Percentiles rank a stretch among this genome's conserved stretches.
Evolutionary conservation across 1,284 basidiomycete species (phyloP).

Genomic region (Irpex sp.): DNA sequence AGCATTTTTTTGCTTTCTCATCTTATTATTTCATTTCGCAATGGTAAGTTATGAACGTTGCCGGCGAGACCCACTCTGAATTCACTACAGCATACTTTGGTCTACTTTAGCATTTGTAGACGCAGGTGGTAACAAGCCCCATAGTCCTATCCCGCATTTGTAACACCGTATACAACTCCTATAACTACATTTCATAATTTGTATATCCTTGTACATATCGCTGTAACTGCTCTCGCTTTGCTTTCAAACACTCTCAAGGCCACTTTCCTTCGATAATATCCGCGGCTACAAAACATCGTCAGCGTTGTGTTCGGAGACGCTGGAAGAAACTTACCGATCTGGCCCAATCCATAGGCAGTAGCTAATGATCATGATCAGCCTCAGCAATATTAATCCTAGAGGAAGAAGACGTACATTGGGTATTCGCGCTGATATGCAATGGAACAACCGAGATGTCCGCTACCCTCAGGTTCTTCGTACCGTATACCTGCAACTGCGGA

Average conservation of each 20-base stretch:
- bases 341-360: not conserved
- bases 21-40: too few species aligned
- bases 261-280: not conserved
- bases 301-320: not conserved
- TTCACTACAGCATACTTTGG: too few species aligned
- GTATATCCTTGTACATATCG: too few species aligned
- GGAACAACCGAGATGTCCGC: slow-evolving; percentile 22
- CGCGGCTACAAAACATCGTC: not conserved
- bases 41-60: too few species aligned
- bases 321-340: not conserved
- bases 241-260: not conserved
- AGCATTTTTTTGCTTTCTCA: not conserved
- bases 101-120: too few species aligned
- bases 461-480: slow-evolving; percentile 26
- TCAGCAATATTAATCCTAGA: not conserved
- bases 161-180: too few species aligned
- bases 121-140: too few species aligned
- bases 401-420: slow-evolving; percentile 5
- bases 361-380: not conserved
- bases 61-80: too few species aligned
- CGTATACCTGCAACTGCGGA: slow-evolving; percentile 23
- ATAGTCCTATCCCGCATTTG: too few species aligned
- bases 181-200: too few species aligned
- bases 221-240: too few species aligned
- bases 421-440: slow-evolving; percentile 12